These are phyloP conservation scores for Allium fistulosum DNA, from an alignment of 106 monocot genomes.

Conservation along the genomic window DNA sequence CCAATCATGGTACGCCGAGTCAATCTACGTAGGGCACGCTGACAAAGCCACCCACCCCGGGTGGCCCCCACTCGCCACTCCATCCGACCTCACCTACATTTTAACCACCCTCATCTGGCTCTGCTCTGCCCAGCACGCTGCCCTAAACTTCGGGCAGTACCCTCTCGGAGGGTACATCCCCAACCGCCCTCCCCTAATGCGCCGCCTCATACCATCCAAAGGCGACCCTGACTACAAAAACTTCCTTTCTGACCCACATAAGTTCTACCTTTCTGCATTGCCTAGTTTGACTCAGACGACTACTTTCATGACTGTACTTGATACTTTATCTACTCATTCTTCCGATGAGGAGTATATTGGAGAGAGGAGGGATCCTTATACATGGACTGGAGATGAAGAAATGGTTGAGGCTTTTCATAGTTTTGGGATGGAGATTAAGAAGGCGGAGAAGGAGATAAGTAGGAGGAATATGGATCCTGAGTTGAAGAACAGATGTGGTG, in stretches of 20 bases:
- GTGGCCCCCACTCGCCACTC: constrained; percentile 67
- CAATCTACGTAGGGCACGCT: constrained; percentile 58
- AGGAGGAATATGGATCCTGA: constrained; percentile 53
- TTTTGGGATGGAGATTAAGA: constrained; percentile 58
- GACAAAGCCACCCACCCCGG: constrained; percentile 52
- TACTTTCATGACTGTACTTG: constrained; percentile 90
- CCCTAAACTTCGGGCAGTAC: constrained; percentile 95
- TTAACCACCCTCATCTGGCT: constrained; percentile 91
- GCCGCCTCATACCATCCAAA: constrained; percentile 63
- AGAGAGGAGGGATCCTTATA: constrained; percentile 50
- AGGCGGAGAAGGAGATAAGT: constrained; percentile 66
- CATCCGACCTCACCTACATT: constrained; percentile 34
- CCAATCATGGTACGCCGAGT: constrained; percentile 76
- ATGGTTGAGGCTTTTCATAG: constrained; percentile 49
- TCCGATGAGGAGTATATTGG: constrained; percentile 92
- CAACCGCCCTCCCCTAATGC: constrained; percentile 87
- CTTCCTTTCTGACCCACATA: constrained; percentile 58
- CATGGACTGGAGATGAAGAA: constrained; percentile 64
- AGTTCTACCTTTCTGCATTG: constrained; percentile 61
- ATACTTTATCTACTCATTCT: constrained; percentile 94
- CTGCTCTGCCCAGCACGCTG: constrained; percentile 87
- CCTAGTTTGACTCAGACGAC: constrained; percentile 67
- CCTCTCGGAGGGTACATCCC: constrained; percentile 94
- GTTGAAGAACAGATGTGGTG: constrained; percentile 77
- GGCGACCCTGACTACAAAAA: constrained; percentile 63